Evolutionary conservation across 345 rosid genomes (phyloP), one percentile per base, ranked within the genome.

Genomic region (Geranium brycei): DNA sequence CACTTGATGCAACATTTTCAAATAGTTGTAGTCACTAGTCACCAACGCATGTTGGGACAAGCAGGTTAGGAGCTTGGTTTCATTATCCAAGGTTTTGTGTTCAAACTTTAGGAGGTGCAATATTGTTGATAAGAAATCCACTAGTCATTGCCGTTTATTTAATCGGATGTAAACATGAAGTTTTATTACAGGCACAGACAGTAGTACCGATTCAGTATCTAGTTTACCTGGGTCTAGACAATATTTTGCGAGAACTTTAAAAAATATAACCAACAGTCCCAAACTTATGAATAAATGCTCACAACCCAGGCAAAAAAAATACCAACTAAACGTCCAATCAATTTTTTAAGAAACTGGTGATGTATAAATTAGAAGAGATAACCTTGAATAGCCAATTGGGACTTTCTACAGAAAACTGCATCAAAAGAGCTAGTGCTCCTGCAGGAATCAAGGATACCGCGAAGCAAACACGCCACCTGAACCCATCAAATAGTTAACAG

Each of bases 301-400:
- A 47, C 53, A 7, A 8, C 15, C 53, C 13, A 47, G 15, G 53
- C 53, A 47, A 47, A 47, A 47, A 47, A 5, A 47, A 8, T 47
- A 47, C 14, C 5, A 47, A 11, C 53, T 47, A 47, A 47, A 11
- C 13, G 7, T 47, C 53, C 3, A 7, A 47, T 47, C 53, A 47
- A 47, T 11, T 47, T 47, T 47, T 0, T 47, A 47, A 47, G 53
- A 47, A 10, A 47, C 15, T 47, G 11, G 15, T 13, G 15, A 47
- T 47, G 14, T 11, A 47, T 47, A 6, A 47, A 47, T 8, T 13
- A 6, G 58, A 55, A 71, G 55, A 61, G 71, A 62, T 62, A 19
- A 91, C 98, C 95, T 89, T 92, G 68, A 84, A 83, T 79, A 87
- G 98, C 98, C 98, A 92, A 64, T 87, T 89, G 76, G 98, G 98